Conservation (phyloP, 345 rosid species). For the Excoecaria cochinchinensis region DNA sequence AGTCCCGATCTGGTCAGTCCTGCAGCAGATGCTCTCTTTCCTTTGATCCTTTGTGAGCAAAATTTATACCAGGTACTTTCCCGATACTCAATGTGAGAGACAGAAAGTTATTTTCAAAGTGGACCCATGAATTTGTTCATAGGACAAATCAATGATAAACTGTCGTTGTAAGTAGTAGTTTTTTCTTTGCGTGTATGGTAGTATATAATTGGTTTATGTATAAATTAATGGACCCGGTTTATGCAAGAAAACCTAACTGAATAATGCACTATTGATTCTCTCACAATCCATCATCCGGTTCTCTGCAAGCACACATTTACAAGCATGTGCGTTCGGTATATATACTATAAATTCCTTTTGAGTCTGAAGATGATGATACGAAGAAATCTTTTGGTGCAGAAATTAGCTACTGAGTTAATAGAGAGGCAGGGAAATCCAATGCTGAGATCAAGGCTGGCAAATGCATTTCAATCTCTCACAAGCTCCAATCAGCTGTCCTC, state of each 20-base stretch:
- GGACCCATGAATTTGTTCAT: too few relatives aligned
- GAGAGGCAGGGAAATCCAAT: conserved; percentile 64
- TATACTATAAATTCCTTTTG: background rate
- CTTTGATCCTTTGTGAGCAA: conserved; percentile 92
- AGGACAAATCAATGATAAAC: too few relatives aligned
- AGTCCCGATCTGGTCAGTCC: conserved; percentile 85
- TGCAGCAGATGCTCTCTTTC: conserved; percentile 96
- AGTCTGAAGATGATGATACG: background rate
- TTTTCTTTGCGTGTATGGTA: too few relatives aligned
- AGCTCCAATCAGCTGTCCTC: conserved; percentile 80
- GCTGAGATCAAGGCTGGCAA: conserved; percentile 64
- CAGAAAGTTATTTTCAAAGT: too few relatives aligned
- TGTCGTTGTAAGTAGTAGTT: too few relatives aligned
- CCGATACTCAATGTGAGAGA: background rate
- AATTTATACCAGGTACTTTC: conserved; percentile 72
- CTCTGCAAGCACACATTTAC: background rate
- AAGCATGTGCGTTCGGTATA: background rate
- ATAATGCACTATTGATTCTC: background rate
- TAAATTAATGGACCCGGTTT: too few relatives aligned
- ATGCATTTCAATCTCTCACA: conserved; percentile 70
- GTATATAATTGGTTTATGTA: too few relatives aligned
- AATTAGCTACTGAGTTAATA: conserved; percentile 70
- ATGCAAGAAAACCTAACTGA: background rate
- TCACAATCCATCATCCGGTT: background rate
- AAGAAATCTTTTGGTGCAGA: conserved; percentile 37